Evolutionary conservation across 441 rosid species (phyloP), one percentile per base, ranked within the genome.

Genomic region (Populus hybrid): DNA sequence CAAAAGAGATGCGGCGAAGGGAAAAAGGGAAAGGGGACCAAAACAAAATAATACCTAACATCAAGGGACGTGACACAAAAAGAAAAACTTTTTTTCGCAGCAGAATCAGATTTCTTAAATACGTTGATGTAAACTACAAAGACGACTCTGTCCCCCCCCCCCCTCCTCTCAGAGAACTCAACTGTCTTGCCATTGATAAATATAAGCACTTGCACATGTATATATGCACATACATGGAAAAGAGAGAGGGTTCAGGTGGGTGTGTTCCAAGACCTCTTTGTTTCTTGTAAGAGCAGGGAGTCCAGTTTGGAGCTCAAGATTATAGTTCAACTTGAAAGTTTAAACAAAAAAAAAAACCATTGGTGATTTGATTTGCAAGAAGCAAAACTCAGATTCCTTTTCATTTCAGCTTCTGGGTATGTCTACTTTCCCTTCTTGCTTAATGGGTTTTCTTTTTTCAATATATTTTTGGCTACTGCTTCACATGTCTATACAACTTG

Each of bases 391-490:
- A 10, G 34, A 38, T 67, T 73, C 38, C 69, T 46, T 63, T 38
- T n/a, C 66, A 70, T 73, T 73, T 76, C 76, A 66, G 68, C 72
- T 66, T 80, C 79, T 66, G 78, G 86, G 86, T 84, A 77, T 74
- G 76, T 61, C 28, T 40, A 38, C 35, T 77, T 70, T 76, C 75
- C 64, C 8, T 69, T 6, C 72, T 69, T 46, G 18, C 46, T n/a
- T 42, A 1, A 0, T 69, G 64, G 74, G 10, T 69, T 80, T 32
- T 23, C 2, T 3, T 20, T 61, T 21, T 69, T 24, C 61, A 21
- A 54, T 24, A 5, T 4, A n/a, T 11, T 5, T 35, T 28, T 35
- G 3, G n/a, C 72, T 14, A 21, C 30, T 12, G 8, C 24, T 67
- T 14, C 20, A 5, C 35, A 24, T 40, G 3, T 67, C 6, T 24